These are phyloP conservation scores for Scutellaria galericulata DNA, from an alignment of 257 asterid species.

Conservation along the genomic window DNA sequence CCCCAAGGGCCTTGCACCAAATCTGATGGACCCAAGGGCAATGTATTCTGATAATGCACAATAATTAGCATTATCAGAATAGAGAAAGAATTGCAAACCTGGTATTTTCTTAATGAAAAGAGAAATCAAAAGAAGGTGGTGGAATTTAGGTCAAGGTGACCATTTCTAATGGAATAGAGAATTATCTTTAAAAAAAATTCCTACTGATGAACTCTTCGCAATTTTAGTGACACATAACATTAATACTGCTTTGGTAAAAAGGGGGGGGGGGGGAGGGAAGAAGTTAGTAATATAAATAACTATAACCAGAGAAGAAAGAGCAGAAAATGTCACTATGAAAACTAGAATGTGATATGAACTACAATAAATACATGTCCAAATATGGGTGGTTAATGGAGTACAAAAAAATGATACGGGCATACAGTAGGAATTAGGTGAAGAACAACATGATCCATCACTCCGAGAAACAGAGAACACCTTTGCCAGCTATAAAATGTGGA, in stretches of 20 bases:
- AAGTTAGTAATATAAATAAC: neutral
- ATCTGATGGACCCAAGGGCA: too few species aligned
- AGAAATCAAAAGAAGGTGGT: neutral
- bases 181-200: neutral
- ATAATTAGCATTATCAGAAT: neutral
- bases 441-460: conserved; percentile 18
- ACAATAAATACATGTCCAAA: neutral
- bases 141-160: neutral
- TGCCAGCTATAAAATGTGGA: neutral
- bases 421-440: conserved; percentile 2
- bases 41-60: too few species aligned
- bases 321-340: neutral
- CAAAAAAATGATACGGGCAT: neutral
- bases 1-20: too few species aligned
- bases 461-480: neutral
- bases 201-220: neutral
- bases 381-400: neutral
- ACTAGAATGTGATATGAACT: neutral
- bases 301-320: neutral
- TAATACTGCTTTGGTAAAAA: neutral
- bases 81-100: neutral
- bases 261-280: neutral
- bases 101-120: neutral
- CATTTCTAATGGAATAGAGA: neutral
- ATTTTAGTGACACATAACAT: neutral